Evolutionary conservation across 441 rosid genomes (phyloP), one percentile per base, ranked within the genome.

Genomic region (Croton setiger): DNA sequence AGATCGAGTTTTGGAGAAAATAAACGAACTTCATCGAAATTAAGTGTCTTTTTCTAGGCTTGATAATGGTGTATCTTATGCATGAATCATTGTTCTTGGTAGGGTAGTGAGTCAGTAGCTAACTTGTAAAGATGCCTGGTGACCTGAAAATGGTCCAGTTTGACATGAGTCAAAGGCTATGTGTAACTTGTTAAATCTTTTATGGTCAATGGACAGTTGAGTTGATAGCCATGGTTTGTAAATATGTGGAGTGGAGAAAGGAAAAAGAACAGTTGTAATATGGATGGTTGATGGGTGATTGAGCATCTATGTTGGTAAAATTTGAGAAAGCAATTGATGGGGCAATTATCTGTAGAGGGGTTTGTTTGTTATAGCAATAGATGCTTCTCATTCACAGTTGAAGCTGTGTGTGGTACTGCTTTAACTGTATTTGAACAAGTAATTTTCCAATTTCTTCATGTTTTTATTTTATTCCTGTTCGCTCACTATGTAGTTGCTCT

Each of bases 1-100:
- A 0, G 49, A 53, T 35, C 64, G 36, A 41, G 69, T 68, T 36
- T 7, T 74, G 52, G 69, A 74, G 69, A 74, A 68, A 47, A 74
- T 74, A 47, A 63, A 48, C 59, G 45, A 68, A 23, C 21, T 74
- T 15, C 45, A 47, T 64, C 47, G 18, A 57, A 44, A 31, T n/a
- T 62, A 61, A 44, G 51, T 60, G 48, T 48, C 23, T 33, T 72
- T 72, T 37, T 39, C 66, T 4, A 21, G 33, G 45, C 18, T n/a
- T 63, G 17, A 17, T 27, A 43, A 54, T 4, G 9, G 39, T 23
- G 64, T 15, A 57, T 47, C 47, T 35, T 18, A 23, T 51, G 51
- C n/a, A 4, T 35, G 1, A 51, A 18, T 65, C 37, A 12, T 51
- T 33, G 51, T 21, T 35, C 35, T 51, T 35, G 12, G 10, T 52